These are phyloP conservation scores for Candida methanosorbosa DNA, from an alignment of 805 yeast species.

Conservation along the genomic window DNA sequence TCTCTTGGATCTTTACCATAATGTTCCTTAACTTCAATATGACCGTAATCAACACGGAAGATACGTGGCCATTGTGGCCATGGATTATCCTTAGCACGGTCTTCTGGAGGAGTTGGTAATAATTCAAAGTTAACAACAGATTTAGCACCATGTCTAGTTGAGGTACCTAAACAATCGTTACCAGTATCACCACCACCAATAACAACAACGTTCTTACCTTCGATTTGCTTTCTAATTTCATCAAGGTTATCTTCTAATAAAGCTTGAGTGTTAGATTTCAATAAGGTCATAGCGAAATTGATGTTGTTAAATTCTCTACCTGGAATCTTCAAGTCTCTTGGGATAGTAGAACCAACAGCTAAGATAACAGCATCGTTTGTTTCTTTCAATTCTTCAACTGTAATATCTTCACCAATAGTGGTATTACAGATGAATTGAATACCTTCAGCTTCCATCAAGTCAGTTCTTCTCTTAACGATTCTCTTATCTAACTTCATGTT, in stretches of 20 bases:
- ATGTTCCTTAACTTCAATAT: constrained; percentile 87
- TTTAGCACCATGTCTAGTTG: constrained; percentile 95
- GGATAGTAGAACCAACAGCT: constrained; percentile 93
- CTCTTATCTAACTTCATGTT: constrained; percentile 96
- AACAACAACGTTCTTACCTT: constrained; percentile 87
- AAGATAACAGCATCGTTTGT: constrained; percentile 76
- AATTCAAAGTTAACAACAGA: constrained; percentile 91
- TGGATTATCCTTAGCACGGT: constrained; percentile 90
- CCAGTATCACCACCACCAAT: constrained; percentile 99
- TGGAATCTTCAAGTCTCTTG: constrained; percentile 90
- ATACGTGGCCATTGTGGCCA: constrained; percentile 99
- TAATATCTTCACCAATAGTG: constrained; percentile 77
- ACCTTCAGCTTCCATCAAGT: constrained; percentile 86
- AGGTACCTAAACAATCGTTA: constrained; percentile 96
- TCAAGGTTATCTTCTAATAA: constrained; percentile 74
- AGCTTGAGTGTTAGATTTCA: constrained; percentile 84
- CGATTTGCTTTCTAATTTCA: constrained; percentile 58
- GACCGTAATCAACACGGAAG: constrained; percentile 97
- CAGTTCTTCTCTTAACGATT: constrained; percentile 88
- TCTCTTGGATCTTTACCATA: constrained; percentile 98
- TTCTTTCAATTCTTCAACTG: constrained; percentile 58
- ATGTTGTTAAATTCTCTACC: constrained; percentile 88
- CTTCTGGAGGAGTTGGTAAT: constrained; percentile 83
- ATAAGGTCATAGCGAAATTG: constrained; percentile 89
- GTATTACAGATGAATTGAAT: constrained; percentile 67